Evolutionary conservation across 345 rosid genomes (phyloP).

Genomic region (Hibiscus mutabilis): DNA sequence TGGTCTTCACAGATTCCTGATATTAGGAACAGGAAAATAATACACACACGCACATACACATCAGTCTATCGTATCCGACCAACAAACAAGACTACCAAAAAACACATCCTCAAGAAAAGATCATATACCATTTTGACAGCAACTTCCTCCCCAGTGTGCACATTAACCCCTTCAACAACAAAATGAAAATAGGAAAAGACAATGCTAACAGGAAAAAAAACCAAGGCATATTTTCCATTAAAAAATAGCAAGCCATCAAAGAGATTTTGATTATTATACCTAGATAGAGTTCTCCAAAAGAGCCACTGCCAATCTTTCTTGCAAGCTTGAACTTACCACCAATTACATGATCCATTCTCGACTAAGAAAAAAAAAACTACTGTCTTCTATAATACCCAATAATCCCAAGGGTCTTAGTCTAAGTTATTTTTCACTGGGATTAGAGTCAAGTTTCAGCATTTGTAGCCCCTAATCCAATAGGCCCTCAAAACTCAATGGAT

Average conservation of each 20-base stretch:
- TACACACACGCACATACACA: not conserved
- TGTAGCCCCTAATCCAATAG: conserved; percentile 9
- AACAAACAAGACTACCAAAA: not conserved
- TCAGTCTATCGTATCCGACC: not conserved
- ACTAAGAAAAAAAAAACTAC: not conserved
- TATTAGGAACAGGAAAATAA: conserved; percentile 7
- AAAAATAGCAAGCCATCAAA: not conserved
- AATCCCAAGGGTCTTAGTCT: not conserved
- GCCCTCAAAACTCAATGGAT: conserved; percentile 19
- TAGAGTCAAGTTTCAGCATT: conserved; percentile 17
- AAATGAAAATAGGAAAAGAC: not conserved
- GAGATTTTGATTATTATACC: conserved; percentile 28
- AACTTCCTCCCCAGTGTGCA: conserved; percentile 78
- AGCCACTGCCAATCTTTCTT: conserved; percentile 79
- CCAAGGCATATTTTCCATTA: not conserved
- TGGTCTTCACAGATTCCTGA: conserved; percentile 77
- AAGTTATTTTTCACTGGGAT: conserved; percentile 15
- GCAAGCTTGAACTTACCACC: conserved; percentile 67
- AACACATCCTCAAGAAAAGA: not conserved
- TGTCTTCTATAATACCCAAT: not conserved
- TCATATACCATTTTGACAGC: conserved; percentile 65
- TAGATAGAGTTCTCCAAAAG: conserved; percentile 73
- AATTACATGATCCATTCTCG: conserved; percentile 48
- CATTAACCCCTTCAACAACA: conserved; percentile 49
- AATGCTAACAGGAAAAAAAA: conserved; percentile 2